Conservation (phyloP, 371 early-diverging fungal genomes). For the Encephalitozoon intestinalis region DNA sequence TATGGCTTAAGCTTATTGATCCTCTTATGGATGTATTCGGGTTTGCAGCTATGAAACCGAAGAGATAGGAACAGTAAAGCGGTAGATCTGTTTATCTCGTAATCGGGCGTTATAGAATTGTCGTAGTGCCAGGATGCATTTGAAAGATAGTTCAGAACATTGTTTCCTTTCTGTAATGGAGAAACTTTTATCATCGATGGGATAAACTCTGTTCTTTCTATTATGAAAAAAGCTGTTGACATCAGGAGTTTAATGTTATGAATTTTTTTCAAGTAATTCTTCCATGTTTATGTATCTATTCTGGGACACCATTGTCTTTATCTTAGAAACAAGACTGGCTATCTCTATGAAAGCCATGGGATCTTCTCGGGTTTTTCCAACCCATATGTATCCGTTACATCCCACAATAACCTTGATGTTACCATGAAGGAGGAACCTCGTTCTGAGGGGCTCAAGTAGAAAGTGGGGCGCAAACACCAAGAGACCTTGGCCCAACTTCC, state of each 20-base stretch:
- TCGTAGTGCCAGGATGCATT: slow-evolving; percentile 41
- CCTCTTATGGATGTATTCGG: slow-evolving; percentile 56
- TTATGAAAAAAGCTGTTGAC: not conserved
- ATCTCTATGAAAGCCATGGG: not conserved
- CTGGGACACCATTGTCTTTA: not conserved
- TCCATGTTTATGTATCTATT: not conserved
- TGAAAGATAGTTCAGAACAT: slow-evolving; percentile 37
- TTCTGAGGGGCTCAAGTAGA: slow-evolving; percentile 16
- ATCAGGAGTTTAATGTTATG: not conserved
- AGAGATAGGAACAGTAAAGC: slow-evolving; percentile 53
- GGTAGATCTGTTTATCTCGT: slow-evolving; percentile 42
- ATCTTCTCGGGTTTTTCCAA: not conserved
- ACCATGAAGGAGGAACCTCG: slow-evolving; percentile 49
- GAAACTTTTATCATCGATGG: slow-evolving; percentile 51
- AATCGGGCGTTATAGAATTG: slow-evolving; percentile 38
- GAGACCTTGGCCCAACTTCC: slow-evolving; percentile 66
- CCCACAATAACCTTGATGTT: slow-evolving; percentile 83
- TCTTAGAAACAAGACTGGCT: not conserved
- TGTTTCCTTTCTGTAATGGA: slow-evolving; percentile 44
- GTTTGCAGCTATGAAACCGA: slow-evolving; percentile 48
- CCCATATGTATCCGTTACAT: slow-evolving; percentile 85
- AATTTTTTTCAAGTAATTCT: not conserved
- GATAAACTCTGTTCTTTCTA: not conserved
- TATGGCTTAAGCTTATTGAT: slow-evolving; percentile 41
- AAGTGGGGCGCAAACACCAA: slow-evolving; percentile 36